Percentiles rank a stretch among this genome's conserved stretches.
phyloP scores from a whole-genome alignment of 2,329 filamentous ascomycete species.

The Massarina eburnea region DNA sequence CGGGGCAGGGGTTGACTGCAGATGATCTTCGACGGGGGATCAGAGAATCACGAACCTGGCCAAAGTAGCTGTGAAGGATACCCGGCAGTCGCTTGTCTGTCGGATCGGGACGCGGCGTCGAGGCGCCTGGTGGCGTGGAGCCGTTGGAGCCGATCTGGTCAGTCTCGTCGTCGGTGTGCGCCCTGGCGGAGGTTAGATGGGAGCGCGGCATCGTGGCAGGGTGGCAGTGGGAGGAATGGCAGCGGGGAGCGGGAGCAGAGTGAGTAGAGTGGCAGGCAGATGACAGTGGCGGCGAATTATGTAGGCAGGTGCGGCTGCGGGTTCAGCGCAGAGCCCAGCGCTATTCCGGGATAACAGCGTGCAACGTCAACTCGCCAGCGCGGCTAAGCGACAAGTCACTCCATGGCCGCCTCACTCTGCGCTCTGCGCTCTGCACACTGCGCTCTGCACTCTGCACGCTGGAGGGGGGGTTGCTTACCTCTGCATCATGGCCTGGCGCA shows the following conservation, averaged over 20 bases:
- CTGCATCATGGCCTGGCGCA: conserved; percentile 60
- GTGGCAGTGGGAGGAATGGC: conserved; percentile 7
- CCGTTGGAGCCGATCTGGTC: conserved; percentile 79
- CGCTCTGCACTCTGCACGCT: conserved; percentile 1
- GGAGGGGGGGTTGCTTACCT: conserved; percentile 50
- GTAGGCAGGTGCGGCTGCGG: conserved; percentile 1
- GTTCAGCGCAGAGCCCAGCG: conserved; percentile 12
- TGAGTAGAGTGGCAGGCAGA: background rate
- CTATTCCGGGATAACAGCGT: conserved; percentile 29
- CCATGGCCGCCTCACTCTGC: conserved; percentile 1
- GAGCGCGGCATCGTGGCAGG: conserved; percentile 35
- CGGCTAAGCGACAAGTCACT: conserved; percentile 10
- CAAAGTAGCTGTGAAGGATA: conserved; percentile 94
- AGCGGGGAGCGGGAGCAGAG: background rate
- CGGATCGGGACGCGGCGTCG: conserved; percentile 89
- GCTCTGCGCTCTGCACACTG: conserved; percentile 4
- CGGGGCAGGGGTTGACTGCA: conserved; percentile 41
- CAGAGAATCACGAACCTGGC: conserved; percentile 90
- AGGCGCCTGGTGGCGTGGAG: conserved; percentile 85
- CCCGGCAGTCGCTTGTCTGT: conserved; percentile 93
- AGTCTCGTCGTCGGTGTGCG: conserved; percentile 66
- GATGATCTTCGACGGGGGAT: conserved; percentile 45
- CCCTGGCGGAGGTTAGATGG: conserved; percentile 42
- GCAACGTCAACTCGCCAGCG: conserved; percentile 20
- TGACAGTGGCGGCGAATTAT: background rate